A percentile compares a stretch with the other conserved stretches of the same genome.
phyloP scores from a whole-genome alignment of 495 filamentous ascomycete genomes.

The Penicillium flavigenum region DNA sequence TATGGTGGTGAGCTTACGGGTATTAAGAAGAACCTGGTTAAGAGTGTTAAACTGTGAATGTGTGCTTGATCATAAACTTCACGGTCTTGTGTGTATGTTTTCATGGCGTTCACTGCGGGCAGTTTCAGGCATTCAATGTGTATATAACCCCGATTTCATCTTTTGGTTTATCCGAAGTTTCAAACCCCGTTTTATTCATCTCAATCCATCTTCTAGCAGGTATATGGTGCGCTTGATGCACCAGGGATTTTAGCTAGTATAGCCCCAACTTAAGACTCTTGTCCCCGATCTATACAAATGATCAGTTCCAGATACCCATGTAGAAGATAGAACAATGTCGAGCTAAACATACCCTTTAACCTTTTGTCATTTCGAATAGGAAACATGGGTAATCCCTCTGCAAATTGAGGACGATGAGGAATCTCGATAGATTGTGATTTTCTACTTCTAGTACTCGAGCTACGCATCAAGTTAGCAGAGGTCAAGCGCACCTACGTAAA shows the following conservation, averaged over 20 bases:
- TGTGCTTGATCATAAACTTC: slow-evolving; percentile 16
- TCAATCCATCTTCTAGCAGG: slow-evolving; percentile 11
- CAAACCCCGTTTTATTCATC: slow-evolving; percentile 6
- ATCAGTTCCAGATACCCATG: background rate
- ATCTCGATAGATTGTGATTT: background rate
- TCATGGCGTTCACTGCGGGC: slow-evolving; percentile 36
- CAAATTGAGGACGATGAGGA: slow-evolving; percentile 11
- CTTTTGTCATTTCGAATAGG: slow-evolving; percentile 13
- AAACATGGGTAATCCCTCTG: slow-evolving; percentile 11
- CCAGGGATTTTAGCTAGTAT: background rate
- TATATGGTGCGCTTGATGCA: background rate
- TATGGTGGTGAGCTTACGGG: slow-evolving; percentile 93
- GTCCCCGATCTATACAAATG: background rate
- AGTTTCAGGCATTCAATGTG: slow-evolving; percentile 32
- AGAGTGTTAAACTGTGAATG: slow-evolving; percentile 79
- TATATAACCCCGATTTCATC: slow-evolving; percentile 26
- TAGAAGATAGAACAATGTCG: background rate
- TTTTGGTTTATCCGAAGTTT: slow-evolving; percentile 13
- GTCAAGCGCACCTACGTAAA: background rate
- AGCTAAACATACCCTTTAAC: background rate
- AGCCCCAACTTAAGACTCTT: background rate
- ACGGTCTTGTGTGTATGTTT: slow-evolving; percentile 27
- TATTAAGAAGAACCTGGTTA: slow-evolving; percentile 90
- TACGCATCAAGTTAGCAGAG: background rate
- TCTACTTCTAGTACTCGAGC: background rate